Percentiles rank a stretch among this genome's conserved stretches.
These are phyloP conservation scores for Ogataea trehaloabstinens DNA, from an alignment of 805 yeast genomes.

Conservation along the genomic window DNA sequence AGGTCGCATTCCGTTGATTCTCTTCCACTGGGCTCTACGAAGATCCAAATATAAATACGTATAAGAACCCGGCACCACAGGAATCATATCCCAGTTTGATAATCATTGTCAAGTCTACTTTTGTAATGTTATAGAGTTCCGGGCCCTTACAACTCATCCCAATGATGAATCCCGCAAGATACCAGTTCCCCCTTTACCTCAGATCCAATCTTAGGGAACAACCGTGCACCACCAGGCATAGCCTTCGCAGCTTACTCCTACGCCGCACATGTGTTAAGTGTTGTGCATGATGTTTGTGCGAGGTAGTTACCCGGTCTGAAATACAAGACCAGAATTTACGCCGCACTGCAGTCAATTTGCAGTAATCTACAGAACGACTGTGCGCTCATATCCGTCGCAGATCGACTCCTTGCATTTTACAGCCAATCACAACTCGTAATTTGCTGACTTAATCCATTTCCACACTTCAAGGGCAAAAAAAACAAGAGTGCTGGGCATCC, in stretches of 20 bases:
- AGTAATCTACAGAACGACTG: conserved; percentile 1
- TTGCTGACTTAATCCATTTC: conserved; percentile 1
- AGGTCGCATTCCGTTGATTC: too few relatives aligned
- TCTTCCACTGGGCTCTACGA: too few relatives aligned
- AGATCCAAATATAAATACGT: too few relatives aligned
- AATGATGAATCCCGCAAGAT: too few relatives aligned
- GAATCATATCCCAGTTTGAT: too few relatives aligned
- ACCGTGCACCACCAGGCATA: background rate
- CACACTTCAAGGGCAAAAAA: conserved; percentile 14
- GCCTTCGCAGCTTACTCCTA: background rate
- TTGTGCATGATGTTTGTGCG: background rate
- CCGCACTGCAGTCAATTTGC: background rate
- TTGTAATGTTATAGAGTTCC: too few relatives aligned
- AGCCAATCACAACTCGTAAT: conserved; percentile 8
- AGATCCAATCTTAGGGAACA: too few relatives aligned
- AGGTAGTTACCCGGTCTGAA: background rate
- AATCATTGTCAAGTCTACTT: too few relatives aligned
- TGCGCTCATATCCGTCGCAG: conserved; percentile 1
- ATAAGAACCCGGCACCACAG: too few relatives aligned
- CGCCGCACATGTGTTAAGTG: too few relatives aligned
- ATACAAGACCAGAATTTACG: conserved; percentile 1
- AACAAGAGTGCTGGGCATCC: conserved; percentile 8
- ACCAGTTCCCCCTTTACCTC: too few relatives aligned
- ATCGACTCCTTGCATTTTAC: conserved; percentile 1
- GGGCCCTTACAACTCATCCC: too few relatives aligned